Percentiles rank a stretch among this genome's conserved stretches.
phyloP scores from a whole-genome alignment of 306 rosid species.

The Medicago truncatula region MtrunA17r5.0-ANR NC_053049.1:39664501-39665000 shows the following conservation, averaged over 20 bases:
- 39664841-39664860: constrained; percentile 83
- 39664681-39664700: background rate
- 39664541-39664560: background rate
- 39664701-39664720: constrained; percentile 26
- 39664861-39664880: constrained; percentile 83
- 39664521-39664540: background rate
- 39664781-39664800: background rate
- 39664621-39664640: background rate
- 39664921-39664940: constrained; percentile 34
- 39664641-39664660: constrained; percentile 17
- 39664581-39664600: background rate
- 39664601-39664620: too few relatives aligned
- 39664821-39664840: constrained; percentile 81
- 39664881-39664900: constrained; percentile 85
- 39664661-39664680: constrained; percentile 32
- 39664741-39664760: constrained; percentile 2
- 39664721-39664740: background rate
- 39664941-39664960: background rate
- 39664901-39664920: constrained; percentile 76
- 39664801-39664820: background rate
- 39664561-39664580: background rate
- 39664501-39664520: background rate
- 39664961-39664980: background rate
- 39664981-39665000: background rate
- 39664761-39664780: background rate